Percentiles rank a stretch among this genome's conserved stretches.
phyloP scores from a whole-genome alignment of 192 early-diverging fungal species.

The Coemansia sp. region DNA sequence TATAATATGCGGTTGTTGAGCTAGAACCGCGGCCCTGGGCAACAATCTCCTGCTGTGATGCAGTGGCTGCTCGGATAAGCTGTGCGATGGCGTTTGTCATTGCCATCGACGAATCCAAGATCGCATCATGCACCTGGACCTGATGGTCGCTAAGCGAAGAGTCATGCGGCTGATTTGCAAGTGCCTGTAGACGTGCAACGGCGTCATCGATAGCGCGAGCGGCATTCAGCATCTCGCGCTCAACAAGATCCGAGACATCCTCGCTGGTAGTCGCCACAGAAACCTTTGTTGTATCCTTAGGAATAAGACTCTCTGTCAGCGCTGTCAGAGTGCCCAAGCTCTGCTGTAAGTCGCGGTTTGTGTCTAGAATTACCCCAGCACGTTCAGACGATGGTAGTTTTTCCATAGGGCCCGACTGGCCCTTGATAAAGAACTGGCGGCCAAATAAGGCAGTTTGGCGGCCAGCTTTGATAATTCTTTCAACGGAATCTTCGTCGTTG shows the following conservation, averaged over 20 bases:
- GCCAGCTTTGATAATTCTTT: constrained; percentile 73
- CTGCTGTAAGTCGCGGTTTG: constrained; percentile 75
- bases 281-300: constrained; percentile 54
- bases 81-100: constrained; percentile 93
- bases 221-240: constrained; percentile 90
- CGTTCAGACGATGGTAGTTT: constrained; percentile 63
- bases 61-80: constrained; percentile 92
- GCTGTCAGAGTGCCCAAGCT: constrained; percentile 71
- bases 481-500: constrained; percentile 75
- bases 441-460: constrained; percentile 65
- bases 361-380: constrained; percentile 72
- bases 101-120: constrained; percentile 88
- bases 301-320: constrained; percentile 75
- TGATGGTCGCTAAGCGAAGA: constrained; percentile 68
- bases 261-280: constrained; percentile 55
- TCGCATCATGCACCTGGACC: constrained; percentile 87
- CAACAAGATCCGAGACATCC: constrained; percentile 91
- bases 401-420: constrained; percentile 76
- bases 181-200: constrained; percentile 72
- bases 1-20: constrained; percentile 90
- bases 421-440: constrained; percentile 82
- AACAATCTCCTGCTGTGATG: constrained; percentile 97
- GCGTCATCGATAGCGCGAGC: constrained; percentile 93
- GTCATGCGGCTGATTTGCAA: constrained; percentile 78
- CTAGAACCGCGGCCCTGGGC: constrained; percentile 82